A percentile compares a stretch with the other conserved stretches of the same genome.
Conservation (phyloP, 2,329 filamentous ascomycete species). For the Nakataea oryzae region DNA sequence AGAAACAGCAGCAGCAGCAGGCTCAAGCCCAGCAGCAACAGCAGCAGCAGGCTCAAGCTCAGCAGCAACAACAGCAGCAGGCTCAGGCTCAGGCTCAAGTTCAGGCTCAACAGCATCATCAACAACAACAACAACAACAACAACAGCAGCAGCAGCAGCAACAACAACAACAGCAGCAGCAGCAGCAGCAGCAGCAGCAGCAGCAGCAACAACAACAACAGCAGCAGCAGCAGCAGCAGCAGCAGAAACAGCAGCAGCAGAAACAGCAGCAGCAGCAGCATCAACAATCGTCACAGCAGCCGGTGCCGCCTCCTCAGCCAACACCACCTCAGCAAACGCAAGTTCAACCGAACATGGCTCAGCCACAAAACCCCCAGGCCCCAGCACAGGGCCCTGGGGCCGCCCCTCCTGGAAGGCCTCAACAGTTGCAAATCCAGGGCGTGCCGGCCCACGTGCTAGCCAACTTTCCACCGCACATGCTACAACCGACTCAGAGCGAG, state of each 20-base stretch:
- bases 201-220: background rate
- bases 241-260: background rate
- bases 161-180: constrained; percentile 3
- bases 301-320: constrained; percentile 8
- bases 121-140: constrained; percentile 11
- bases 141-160: constrained; percentile 6
- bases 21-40: constrained; percentile 11
- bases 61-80: constrained; percentile 12
- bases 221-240: background rate
- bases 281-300: background rate
- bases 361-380: background rate
- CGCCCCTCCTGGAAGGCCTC: background rate
- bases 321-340: constrained; percentile 7
- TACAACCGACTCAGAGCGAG: background rate
- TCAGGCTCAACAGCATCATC: constrained; percentile 9
- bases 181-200: constrained; percentile 6
- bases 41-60: constrained; percentile 11
- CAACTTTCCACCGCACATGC: background rate
- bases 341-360: background rate
- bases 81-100: constrained; percentile 6
- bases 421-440: background rate
- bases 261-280: constrained; percentile 4
- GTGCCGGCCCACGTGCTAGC: background rate
- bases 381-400: background rate
- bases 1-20: constrained; percentile 8